Conservation (phyloP, 306 rosid species). For the Quercus cerris region DNA sequence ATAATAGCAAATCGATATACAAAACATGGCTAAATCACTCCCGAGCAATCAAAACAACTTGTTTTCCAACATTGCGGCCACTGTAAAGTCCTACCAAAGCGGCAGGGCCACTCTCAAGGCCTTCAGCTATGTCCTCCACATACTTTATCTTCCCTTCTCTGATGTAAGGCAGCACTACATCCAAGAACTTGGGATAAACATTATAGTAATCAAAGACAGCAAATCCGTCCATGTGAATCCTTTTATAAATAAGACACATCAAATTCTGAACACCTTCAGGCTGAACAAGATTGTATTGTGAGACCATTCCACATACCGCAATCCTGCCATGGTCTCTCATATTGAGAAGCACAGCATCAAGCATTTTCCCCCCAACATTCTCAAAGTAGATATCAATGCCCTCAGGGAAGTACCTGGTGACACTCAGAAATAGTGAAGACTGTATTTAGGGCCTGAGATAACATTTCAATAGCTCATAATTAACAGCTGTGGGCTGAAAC, state of each 20-base stretch:
- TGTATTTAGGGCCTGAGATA: too few relatives aligned
- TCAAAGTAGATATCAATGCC: slow-evolving; percentile 7
- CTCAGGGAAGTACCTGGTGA: not conserved
- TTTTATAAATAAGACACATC: not conserved
- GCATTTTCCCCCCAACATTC: not conserved
- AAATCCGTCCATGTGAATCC: not conserved
- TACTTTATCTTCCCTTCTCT: not conserved
- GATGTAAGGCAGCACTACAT: not conserved
- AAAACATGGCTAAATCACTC: too few relatives aligned
- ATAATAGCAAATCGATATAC: too few relatives aligned
- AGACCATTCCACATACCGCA: not conserved
- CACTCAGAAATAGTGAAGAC: not conserved
- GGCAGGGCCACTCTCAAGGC: not conserved
- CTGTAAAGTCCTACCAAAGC: not conserved
- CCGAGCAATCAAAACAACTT: too few relatives aligned
- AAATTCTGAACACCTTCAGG: not conserved
- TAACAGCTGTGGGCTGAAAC: too few relatives aligned
- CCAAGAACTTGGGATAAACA: not conserved
- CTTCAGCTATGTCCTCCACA: slow-evolving; percentile 2
- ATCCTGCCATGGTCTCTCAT: not conserved
- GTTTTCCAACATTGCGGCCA: not conserved
- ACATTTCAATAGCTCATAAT: too few relatives aligned
- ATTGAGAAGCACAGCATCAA: not conserved
- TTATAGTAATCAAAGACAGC: not conserved
- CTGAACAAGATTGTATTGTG: not conserved